phyloP scores from a whole-genome alignment of 2,329 filamentous ascomycete species.

The Basipetospora sp. region DNA sequence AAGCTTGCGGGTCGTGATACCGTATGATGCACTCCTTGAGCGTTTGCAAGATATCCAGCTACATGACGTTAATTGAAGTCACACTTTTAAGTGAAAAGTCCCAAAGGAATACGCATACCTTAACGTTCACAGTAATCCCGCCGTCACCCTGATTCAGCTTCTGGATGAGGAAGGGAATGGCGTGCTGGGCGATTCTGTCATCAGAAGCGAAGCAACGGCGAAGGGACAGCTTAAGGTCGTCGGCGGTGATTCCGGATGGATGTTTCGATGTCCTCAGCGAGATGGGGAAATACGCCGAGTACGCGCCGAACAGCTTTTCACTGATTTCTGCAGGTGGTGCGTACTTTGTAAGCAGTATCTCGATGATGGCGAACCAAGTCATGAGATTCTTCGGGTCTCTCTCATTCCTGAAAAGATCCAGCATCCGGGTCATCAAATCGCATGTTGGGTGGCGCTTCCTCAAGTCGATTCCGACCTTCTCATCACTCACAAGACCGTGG shows the following conservation, averaged over 20 bases:
- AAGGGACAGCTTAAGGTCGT: conserved; percentile 38
- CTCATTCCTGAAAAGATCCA: conserved; percentile 38
- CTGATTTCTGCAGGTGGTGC: conserved; percentile 29
- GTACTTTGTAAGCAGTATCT: conserved; percentile 30
- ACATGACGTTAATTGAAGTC: not conserved
- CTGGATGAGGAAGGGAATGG: conserved; percentile 39
- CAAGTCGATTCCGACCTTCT: conserved; percentile 28
- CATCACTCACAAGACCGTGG: conserved; percentile 26
- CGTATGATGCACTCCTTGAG: conserved; percentile 36
- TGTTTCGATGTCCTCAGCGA: conserved; percentile 37
- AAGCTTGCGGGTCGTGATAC: conserved; percentile 32
- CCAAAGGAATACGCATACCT: conserved; percentile 20
- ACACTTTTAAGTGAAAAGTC: too few species aligned
- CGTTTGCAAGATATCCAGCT: conserved; percentile 42
- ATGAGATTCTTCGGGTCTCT: conserved; percentile 43
- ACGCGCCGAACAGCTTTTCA: conserved; percentile 36
- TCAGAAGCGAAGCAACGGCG: conserved; percentile 40
- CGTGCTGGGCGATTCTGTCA: conserved; percentile 27
- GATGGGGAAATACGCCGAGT: conserved; percentile 48
- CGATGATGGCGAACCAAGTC: conserved; percentile 39
- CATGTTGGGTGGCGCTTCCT: conserved; percentile 25
- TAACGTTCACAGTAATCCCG: conserved; percentile 42
- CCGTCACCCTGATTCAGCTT: conserved; percentile 43
- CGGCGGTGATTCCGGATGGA: conserved; percentile 35
- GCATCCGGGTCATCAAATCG: conserved; percentile 33